phyloP scores from a whole-genome alignment of 2,329 filamentous ascomycete genomes.

The Cryphonectria parasitica region DNA sequence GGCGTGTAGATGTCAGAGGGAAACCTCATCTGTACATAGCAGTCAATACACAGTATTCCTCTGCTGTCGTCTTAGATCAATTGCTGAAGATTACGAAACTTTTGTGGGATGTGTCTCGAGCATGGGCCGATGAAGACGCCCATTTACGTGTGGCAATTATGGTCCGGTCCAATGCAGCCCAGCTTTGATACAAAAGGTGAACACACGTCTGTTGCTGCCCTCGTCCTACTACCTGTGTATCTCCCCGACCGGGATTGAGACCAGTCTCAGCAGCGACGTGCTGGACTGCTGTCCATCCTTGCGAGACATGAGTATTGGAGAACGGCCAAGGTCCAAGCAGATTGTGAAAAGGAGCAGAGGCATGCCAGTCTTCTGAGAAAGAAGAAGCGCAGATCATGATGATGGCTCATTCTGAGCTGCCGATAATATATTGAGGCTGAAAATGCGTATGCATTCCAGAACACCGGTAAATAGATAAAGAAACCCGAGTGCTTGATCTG shows the following conservation, averaged over 20 bases:
- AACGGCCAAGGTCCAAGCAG: not conserved
- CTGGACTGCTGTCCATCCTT: not conserved
- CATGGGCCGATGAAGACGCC: not conserved
- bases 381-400: no score
- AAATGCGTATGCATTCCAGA: no score
- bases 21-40: slow-evolving; percentile 23
- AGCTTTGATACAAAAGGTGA: not conserved
- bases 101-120: not conserved
- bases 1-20: slow-evolving; percentile 28
- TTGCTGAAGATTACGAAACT: not conserved
- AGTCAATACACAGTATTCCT: not conserved
- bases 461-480: no score
- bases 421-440: no score
- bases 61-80: not conserved
- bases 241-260: no score
- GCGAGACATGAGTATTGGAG: not conserved
- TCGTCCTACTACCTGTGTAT: not conserved
- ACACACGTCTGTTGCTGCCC: not conserved
- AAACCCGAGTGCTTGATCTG: no score
- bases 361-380: no score
- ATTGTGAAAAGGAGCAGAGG: not conserved
- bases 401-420: no score
- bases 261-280: not conserved
- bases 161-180: not conserved
- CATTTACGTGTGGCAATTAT: not conserved